Evolutionary conservation across 345 rosid genomes (phyloP).

Genomic region (Reutealis trisperma): DNA sequence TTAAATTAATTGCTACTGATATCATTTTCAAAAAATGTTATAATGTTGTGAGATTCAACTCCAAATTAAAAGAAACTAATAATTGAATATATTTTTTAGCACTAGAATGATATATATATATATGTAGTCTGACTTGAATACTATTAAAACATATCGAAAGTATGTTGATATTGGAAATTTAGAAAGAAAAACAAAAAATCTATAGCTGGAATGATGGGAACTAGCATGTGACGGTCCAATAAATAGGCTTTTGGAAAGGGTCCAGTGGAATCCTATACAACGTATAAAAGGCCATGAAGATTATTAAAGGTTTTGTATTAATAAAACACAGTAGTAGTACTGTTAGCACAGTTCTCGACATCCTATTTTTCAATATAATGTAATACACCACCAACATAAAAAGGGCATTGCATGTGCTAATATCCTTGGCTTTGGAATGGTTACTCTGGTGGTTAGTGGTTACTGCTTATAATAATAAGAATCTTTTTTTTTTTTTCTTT

Average conservation of each 20-base stretch:
- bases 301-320: slow-evolving; percentile 2
- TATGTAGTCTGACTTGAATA: too few species aligned
- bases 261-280: slow-evolving; percentile 2
- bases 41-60: too few species aligned
- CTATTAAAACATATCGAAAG: too few species aligned
- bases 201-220: slow-evolving; percentile 21
- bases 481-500: neutral
- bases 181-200: neutral
- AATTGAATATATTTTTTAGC: too few species aligned
- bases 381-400: neutral
- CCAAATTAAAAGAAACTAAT: too few species aligned
- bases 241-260: slow-evolving; percentile 14
- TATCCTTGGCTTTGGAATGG: slow-evolving; percentile 1
- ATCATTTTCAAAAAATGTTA: too few species aligned
- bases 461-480: neutral
- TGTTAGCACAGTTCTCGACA: slow-evolving; percentile 21
- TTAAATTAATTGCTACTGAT: too few species aligned
- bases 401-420: slow-evolving; percentile 25
- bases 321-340: neutral
- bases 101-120: too few species aligned
- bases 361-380: slow-evolving; percentile 7
- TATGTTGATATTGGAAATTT: neutral
- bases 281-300: neutral
- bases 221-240: slow-evolving; percentile 17
- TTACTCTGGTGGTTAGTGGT: slow-evolving; percentile 1